Conservation (phyloP, 768 basidiomycete genomes). For the Termitomyces sp. region DNA sequence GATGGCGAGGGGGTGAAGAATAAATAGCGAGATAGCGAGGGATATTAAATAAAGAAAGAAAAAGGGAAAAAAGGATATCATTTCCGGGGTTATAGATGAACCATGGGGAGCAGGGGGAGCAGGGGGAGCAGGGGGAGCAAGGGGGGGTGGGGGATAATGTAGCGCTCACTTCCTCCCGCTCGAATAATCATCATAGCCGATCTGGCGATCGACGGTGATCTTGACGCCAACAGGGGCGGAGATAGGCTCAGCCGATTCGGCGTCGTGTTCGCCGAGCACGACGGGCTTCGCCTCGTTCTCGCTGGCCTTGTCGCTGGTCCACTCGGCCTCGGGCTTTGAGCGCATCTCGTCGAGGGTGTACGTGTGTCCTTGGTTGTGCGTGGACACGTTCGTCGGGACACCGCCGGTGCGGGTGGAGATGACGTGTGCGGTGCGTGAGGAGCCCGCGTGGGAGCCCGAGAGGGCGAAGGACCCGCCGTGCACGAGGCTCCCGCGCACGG, state of each 20-base stretch:
- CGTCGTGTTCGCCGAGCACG: slow-evolving; percentile 28
- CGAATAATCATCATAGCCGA: slow-evolving; percentile 40
- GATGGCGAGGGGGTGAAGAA: background rate
- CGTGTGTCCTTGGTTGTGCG: slow-evolving; percentile 31
- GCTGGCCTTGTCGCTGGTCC: slow-evolving; percentile 39
- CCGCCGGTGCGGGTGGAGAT: slow-evolving; percentile 41
- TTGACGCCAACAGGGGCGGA: slow-evolving; percentile 42
- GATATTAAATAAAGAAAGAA: background rate
- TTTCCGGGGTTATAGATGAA: background rate
- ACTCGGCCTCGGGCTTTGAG: slow-evolving; percentile 39
- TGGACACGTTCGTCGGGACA: slow-evolving; percentile 31
- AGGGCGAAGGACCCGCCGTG: slow-evolving; percentile 67
- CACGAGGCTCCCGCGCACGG: slow-evolving; percentile 70
- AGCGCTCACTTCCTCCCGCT: background rate
- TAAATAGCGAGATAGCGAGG: background rate
- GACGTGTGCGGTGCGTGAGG: slow-evolving; percentile 51
- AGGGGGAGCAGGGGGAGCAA: no score
- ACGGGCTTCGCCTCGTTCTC: slow-evolving; percentile 33
- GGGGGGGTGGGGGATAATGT: no score
- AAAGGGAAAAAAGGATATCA: background rate
- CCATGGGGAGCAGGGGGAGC: no score
- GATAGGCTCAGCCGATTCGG: slow-evolving; percentile 17
- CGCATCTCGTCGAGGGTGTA: slow-evolving; percentile 54
- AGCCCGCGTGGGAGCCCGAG: slow-evolving; percentile 37
- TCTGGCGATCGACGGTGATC: slow-evolving; percentile 51